Conservation (phyloP, 2,329 filamentous ascomycete genomes). For the Talaromyces marneffei region DNA sequence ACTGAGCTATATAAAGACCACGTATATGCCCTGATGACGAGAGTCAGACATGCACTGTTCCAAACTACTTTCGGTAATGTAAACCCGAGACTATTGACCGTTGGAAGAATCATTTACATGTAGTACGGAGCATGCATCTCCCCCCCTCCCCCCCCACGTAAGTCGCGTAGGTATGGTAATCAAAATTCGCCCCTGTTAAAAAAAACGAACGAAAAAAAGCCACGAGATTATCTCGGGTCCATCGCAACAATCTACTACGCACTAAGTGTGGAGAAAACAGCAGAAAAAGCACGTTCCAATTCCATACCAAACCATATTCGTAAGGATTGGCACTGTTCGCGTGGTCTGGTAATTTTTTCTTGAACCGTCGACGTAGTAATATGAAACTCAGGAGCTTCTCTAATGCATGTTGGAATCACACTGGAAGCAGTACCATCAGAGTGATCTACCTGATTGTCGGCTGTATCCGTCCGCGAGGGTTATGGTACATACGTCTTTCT, state of each 20-base stretch:
- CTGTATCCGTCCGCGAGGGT: not conserved
- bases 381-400: not conserved
- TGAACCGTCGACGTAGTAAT: not conserved
- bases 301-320: not conserved
- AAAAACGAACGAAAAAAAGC: not conserved
- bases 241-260: no score
- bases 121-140: no score
- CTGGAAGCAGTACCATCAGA: not conserved
- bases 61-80: constrained; percentile 8
- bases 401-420: not conserved
- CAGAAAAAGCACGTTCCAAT: not conserved
- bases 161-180: not conserved
- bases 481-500: not conserved
- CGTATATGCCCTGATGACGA: not conserved
- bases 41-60: not conserved
- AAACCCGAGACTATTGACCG: constrained; percentile 11
- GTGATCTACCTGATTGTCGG: not conserved
- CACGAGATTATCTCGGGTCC: constrained; percentile 5
- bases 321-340: not conserved
- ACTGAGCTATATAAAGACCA: not conserved
- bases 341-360: not conserved
- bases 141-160: not conserved
- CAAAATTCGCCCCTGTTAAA: not conserved
- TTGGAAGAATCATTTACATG: not conserved
- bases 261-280: not conserved